Percentiles rank a stretch among this genome's conserved stretches.
These are phyloP conservation scores for Trichoderma gracile DNA, from an alignment of 2,329 filamentous ascomycete species.

Conservation along the genomic window DNA sequence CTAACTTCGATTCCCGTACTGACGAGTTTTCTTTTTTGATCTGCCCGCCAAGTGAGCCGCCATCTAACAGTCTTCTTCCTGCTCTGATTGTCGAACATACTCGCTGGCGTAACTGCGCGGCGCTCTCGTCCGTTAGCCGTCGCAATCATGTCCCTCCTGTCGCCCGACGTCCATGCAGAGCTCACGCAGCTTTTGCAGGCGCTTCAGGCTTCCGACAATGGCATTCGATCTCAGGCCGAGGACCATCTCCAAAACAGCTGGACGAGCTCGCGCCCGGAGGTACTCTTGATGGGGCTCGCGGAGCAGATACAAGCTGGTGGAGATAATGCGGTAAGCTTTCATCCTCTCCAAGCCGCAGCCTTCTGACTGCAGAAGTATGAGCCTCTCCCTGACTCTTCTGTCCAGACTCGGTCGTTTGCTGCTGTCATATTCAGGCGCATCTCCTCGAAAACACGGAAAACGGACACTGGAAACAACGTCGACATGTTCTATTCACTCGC, in stretches of 20 bases:
- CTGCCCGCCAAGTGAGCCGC: slow-evolving; percentile 22
- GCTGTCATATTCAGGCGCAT: slow-evolving; percentile 94
- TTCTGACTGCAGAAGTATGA: not conserved
- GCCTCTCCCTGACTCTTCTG: slow-evolving; percentile 25
- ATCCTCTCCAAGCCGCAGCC: not conserved
- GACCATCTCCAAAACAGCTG: slow-evolving; percentile 89
- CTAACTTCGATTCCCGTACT: slow-evolving; percentile 24
- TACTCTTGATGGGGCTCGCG: slow-evolving; percentile 88
- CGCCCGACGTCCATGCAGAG: slow-evolving; percentile 79
- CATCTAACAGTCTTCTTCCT: slow-evolving; percentile 14
- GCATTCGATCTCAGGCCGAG: slow-evolving; percentile 80
- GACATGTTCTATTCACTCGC: slow-evolving; percentile 85
- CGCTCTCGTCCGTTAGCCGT: slow-evolving; percentile 31
- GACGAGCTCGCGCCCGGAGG: slow-evolving; percentile 77
- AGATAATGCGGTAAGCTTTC: slow-evolving; percentile 62
- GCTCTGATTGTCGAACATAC: slow-evolving; percentile 23
- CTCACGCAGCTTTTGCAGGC: slow-evolving; percentile 84
- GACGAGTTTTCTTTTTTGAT: slow-evolving; percentile 22
- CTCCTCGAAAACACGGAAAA: slow-evolving; percentile 83
- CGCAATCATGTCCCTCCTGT: slow-evolving; percentile 72
- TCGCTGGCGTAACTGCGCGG: slow-evolving; percentile 30
- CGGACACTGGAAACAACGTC: slow-evolving; percentile 66
- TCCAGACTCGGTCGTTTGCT: slow-evolving; percentile 77
- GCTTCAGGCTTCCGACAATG: slow-evolving; percentile 87
- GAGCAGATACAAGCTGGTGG: slow-evolving; percentile 85